Evolutionary conservation across 306 rosid species (phyloP), one percentile per base, ranked within the genome.

Genomic region (Trifolium repens): DNA sequence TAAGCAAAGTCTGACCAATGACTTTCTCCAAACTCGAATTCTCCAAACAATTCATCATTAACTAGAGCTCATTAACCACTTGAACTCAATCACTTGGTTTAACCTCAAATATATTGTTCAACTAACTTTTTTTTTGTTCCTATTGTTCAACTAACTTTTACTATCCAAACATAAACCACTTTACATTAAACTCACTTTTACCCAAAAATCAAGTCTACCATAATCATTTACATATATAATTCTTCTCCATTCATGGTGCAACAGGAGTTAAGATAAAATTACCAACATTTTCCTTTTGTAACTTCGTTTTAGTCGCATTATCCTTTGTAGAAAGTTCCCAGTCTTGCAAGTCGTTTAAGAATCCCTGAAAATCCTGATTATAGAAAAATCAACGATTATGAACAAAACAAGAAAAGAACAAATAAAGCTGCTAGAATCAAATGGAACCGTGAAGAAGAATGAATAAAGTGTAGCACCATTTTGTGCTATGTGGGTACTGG

Each of bases 321-420:
- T 85, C 89, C 83, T 91, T 85, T 42, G 81, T 77, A 64, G 97
- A 88, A 85, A 86, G 83, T 77, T 91, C 98, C 98, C 98, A 94
- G 84, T 90, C 97, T 87, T 94, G 98, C 91, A 94, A 80, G 84
- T 91, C 89, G 88, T 87, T 90, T 81, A 94, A 80, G 87, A 94
- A 88, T 59, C 96, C 98, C 96, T 88, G 90, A 86, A 91, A 91
- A 86, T 91, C 94, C 98, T 91, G 88, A 16, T 4, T 35, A 76
- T 2, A 53, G 13, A 32, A 47, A 49, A 78, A 37, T 10, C 8
- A 5, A n/a, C 57, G 34, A 71, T 65, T 40, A 60, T 12, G 7
- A 55, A 39, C 1, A 4, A 9, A 9, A 27, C 24, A 53, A 63
- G n/a, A 37, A 15, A 47, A 9, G 2, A 42, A 46, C 6, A 19